Percentiles rank a stretch among this genome's conserved stretches.
Evolutionary conservation across 2,329 filamentous ascomycete species (phyloP).

Genomic region (Hypoxylon rubiginosum): DNA sequence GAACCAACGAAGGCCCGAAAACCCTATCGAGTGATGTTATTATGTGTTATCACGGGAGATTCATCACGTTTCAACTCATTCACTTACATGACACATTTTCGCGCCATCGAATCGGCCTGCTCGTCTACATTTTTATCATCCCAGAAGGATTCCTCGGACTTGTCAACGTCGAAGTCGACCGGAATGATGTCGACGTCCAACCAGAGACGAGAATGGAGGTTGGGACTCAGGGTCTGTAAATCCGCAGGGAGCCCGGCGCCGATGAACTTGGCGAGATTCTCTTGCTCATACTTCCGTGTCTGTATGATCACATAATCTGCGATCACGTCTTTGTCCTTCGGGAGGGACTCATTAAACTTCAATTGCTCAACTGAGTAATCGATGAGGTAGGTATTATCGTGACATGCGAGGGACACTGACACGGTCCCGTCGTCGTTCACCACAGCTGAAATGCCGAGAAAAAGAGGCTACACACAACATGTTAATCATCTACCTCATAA

Average conservation of each 20-base stretch:
- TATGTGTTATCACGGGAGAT: slow-evolving; percentile 5
- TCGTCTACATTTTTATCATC: slow-evolving; percentile 77
- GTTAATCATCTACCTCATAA: slow-evolving; percentile 5
- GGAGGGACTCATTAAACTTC: slow-evolving; percentile 57
- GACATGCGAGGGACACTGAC: slow-evolving; percentile 75
- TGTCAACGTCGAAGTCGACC: slow-evolving; percentile 70
- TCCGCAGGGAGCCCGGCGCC: slow-evolving; percentile 77
- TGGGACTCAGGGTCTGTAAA: slow-evolving; percentile 71
- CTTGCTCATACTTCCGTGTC: slow-evolving; percentile 71
- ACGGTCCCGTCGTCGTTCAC: slow-evolving; percentile 65
- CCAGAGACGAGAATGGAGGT: slow-evolving; percentile 79
- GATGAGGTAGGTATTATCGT: slow-evolving; percentile 80
- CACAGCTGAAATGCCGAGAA: slow-evolving; percentile 72
- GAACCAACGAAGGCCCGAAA: slow-evolving; percentile 79
- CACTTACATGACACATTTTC: slow-evolving; percentile 80
- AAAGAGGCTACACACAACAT: slow-evolving; percentile 64
- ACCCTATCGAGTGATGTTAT: slow-evolving; percentile 60
- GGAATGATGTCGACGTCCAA: slow-evolving; percentile 81
- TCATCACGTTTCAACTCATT: slow-evolving; percentile 15
- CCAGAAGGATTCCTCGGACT: slow-evolving; percentile 61
- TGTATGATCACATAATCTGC: slow-evolving; percentile 71
- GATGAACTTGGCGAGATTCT: slow-evolving; percentile 80
- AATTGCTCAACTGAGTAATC: slow-evolving; percentile 78
- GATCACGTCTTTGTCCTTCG: slow-evolving; percentile 61
- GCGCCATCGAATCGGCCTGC: slow-evolving; percentile 83